Percentiles rank a stretch among this genome's conserved stretches.
Evolutionary conservation across 805 yeast species (phyloP).

Genomic region (Starmerella bombicola): DNA sequence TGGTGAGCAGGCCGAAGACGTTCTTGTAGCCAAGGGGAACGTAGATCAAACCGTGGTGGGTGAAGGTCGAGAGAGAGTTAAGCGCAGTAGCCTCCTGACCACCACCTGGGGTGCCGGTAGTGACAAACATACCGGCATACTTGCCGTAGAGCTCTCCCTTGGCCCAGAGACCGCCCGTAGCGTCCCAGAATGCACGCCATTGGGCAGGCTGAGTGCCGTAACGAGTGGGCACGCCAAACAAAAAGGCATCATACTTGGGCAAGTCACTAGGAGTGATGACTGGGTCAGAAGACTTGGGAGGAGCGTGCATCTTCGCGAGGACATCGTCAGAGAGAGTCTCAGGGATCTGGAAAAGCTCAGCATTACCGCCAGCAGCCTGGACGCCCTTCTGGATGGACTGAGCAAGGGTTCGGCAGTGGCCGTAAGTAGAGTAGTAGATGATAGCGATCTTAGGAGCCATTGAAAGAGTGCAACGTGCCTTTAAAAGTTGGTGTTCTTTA

Average conservation of each 20-base stretch:
- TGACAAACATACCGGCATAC: constrained; percentile 57
- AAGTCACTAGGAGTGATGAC: constrained; percentile 46
- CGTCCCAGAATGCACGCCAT: constrained; percentile 63
- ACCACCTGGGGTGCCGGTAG: constrained; percentile 64
- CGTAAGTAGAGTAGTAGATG: constrained; percentile 69
- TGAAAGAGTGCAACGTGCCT: neutral
- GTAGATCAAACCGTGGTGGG: constrained; percentile 66
- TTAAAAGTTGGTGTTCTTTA: neutral
- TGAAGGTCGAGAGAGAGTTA: constrained; percentile 44
- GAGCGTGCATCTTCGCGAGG: constrained; percentile 54
- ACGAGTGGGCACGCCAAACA: constrained; percentile 73
- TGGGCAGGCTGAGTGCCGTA: constrained; percentile 68
- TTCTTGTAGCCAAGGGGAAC: constrained; percentile 65
- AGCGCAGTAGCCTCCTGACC: constrained; percentile 67
- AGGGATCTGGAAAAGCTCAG: constrained; percentile 63
- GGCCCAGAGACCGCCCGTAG: constrained; percentile 69
- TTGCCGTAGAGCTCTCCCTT: constrained; percentile 57
- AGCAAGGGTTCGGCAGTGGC: constrained; percentile 62
- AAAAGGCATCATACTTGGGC: constrained; percentile 52
- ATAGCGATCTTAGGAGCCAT: constrained; percentile 49
- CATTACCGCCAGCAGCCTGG: constrained; percentile 54
- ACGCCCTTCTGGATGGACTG: constrained; percentile 57
- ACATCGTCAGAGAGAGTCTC: constrained; percentile 60
- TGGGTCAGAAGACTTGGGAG: constrained; percentile 37
- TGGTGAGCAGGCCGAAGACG: constrained; percentile 43